Evolutionary conservation across 179 eudicot species (phyloP), one percentile per base, ranked within the genome.

Genomic region (Camellia oleifera): DNA sequence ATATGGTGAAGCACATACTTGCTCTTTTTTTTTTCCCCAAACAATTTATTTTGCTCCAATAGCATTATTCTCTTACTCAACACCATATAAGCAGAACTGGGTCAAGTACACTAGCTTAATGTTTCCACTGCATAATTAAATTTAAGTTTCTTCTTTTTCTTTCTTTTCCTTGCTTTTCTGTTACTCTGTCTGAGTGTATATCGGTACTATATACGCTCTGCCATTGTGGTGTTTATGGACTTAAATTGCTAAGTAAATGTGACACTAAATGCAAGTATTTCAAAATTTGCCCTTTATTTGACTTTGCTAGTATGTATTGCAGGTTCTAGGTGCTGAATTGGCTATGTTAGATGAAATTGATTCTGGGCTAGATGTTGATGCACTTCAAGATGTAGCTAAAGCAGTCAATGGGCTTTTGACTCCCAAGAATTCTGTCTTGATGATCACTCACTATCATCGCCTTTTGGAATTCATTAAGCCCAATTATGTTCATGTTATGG

Each of bases 301-400:
- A 32, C 32, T 32, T 32, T 32, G 32, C 32, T 32, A 1, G 32
- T 32, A 57, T 42, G 4, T 79, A 46, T 72, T 86, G 79, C 88
- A 95, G 99, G 98, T 95, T 78, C 88, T 95, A 80, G 99, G 98
- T 75, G 99, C 99, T 75, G 97, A 96, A 63, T 87, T 94, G 85
- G 97, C 94, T 57, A 90, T 96, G 79, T 82, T 96, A 81, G 99
- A 96, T 81, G 99, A 96, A 83, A 96, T 96, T 57, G 99, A 96
- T 86, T 96, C 98, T 77, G 99, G 99, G 75, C 84, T 96, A 83
- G 99, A 96, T 77, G 97, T 96, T 75, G 99, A 96, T 86, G 99
- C 99, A 54, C 98, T 96, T 79, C 90, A 85, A 81, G 99, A 94
- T 87, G 98, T 94, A 69, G 94, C 99, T 76, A 88, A 88, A 85